These are phyloP conservation scores for Tolypocladium pustulatum DNA, from an alignment of 2,329 filamentous ascomycete genomes.

Conservation along the genomic window DNA sequence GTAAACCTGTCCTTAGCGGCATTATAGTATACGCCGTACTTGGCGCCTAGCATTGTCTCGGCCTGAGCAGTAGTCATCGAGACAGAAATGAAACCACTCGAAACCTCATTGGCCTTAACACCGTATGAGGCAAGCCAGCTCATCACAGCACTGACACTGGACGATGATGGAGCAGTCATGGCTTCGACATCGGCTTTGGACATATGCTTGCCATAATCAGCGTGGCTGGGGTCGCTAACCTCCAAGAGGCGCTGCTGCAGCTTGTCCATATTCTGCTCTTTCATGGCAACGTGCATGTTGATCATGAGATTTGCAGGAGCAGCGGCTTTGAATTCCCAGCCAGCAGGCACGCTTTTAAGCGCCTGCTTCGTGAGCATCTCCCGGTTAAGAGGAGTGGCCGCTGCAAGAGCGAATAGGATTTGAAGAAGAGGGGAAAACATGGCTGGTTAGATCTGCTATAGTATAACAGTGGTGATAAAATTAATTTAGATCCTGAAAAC, in stretches of 20 bases:
- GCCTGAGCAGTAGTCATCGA: background rate
- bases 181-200: background rate
- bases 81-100: background rate
- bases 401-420: background rate
- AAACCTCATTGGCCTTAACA: background rate
- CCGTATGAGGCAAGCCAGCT: background rate
- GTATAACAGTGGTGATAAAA: background rate
- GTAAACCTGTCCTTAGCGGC: background rate
- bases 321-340: background rate
- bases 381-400: background rate
- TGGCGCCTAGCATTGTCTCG: background rate
- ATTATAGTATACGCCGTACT: background rate
- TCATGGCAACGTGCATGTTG: background rate
- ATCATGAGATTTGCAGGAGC: background rate
- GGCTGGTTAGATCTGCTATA: background rate
- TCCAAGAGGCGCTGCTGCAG: background rate
- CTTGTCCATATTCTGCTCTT: background rate
- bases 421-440: background rate
- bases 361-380: background rate
- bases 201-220: background rate
- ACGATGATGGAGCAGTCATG: background rate
- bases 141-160: background rate
- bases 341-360: background rate
- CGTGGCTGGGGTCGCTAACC: background rate
- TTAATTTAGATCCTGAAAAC: background rate